phyloP scores from a whole-genome alignment of 2,329 filamentous ascomycete genomes.

The Fusarium circinatum region DNA sequence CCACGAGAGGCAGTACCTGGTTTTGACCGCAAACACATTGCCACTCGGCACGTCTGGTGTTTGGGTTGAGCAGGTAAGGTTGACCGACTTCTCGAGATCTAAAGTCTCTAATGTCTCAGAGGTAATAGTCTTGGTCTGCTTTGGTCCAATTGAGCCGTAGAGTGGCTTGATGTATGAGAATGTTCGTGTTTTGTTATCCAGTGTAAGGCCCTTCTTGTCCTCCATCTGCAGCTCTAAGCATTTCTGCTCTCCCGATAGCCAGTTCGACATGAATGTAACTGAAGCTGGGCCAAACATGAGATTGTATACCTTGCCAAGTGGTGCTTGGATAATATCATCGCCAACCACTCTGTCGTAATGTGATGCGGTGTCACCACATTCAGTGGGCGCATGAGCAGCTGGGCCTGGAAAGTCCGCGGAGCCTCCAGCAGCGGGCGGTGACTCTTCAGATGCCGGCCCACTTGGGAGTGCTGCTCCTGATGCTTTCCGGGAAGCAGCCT shows the following conservation, averaged over 20 bases:
- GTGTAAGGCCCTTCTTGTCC: slow-evolving; percentile 80
- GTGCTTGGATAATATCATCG: slow-evolving; percentile 87
- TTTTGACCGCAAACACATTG: slow-evolving; percentile 91
- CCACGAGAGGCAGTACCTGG: slow-evolving; percentile 95
- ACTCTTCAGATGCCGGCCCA: slow-evolving; percentile 59
- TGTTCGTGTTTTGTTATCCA: slow-evolving; percentile 77
- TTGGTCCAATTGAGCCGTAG: slow-evolving; percentile 84
- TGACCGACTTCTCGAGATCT: slow-evolving; percentile 88
- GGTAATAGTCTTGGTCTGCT: slow-evolving; percentile 93
- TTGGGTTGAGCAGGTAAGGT: slow-evolving; percentile 83
- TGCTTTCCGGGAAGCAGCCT: slow-evolving; percentile 74
- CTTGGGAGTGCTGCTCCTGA: slow-evolving; percentile 65
- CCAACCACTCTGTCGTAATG: slow-evolving; percentile 89
- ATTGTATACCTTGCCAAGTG: slow-evolving; percentile 90
- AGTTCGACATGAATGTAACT: slow-evolving; percentile 84
- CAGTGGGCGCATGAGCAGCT: slow-evolving; percentile 81
- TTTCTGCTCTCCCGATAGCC: slow-evolving; percentile 87
- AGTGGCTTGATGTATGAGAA: slow-evolving; percentile 95
- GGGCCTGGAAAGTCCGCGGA: slow-evolving; percentile 83
- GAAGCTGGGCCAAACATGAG: slow-evolving; percentile 87
- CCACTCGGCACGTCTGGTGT: slow-evolving; percentile 96
- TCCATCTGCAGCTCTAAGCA: slow-evolving; percentile 88
- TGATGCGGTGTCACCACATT: slow-evolving; percentile 79
- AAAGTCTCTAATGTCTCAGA: slow-evolving; percentile 84
- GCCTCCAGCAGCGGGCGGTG: slow-evolving; percentile 53